Base-by-base conservation (phyloP, 129 eudicot species). In the Scalesia atractyloides region DNA sequence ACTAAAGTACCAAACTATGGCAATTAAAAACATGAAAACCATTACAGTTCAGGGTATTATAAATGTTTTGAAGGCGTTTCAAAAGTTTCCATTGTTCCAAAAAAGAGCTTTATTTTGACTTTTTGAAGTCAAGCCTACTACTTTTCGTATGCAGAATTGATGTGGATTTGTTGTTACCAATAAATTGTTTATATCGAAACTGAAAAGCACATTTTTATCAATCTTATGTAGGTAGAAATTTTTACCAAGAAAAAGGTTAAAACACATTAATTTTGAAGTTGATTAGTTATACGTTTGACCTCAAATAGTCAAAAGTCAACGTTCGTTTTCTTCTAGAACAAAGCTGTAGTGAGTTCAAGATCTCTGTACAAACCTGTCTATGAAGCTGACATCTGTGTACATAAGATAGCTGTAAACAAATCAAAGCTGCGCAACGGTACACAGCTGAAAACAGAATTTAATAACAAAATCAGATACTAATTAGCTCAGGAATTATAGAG, bases 391-490 rank as follows among this genome's bases (percentile, higher is more conserved):
- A 64, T 93, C 90, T 65, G 97, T 73, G 83, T 85, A 82, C 81
- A 93, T 80, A 74, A 93, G 92, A 86, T 93, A 93, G 85, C 84
- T 84, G 90, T 82, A 93, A 66, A 93, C 91, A 63, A 78, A 93
- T 88, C 83, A 69, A 93, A 89, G 67, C 79, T 79, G 16, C 76
- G 92, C 82, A 89, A 64, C 11, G 96, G 96, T 70, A 93, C 78
- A 82, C 97, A 93, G 73, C 97, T 93, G 93, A 81, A 87, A 76
- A 47, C 1, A 68, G 16, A 57, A 68, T 34, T 49, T 18, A 9
- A 48, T 46, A 47, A 30, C 53, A 58, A 68, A 59, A 57, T 36
- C 61, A 75, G 47, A 73, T 70, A 59, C 66, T 74, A 60, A 64
- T 61, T 26, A 57, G 12, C 44, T 51, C 52, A 70, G 64, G 41